phyloP scores from a whole-genome alignment of 768 basidiomycete species.

The Clavulina sp. region DNA sequence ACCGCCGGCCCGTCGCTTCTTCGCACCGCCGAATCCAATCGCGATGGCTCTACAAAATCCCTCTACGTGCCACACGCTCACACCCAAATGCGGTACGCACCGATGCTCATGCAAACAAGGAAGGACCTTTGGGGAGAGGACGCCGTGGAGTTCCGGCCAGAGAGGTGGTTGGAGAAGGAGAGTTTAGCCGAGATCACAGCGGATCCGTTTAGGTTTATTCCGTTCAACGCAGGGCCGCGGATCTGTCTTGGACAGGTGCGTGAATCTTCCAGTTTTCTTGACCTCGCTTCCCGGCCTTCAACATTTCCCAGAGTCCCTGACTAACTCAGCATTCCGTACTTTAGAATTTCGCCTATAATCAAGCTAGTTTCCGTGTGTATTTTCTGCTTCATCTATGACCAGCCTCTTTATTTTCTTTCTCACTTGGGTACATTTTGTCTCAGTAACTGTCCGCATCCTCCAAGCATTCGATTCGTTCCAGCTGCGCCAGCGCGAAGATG shows the following conservation, averaged over 20 bases:
- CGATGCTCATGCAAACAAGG: conserved; percentile 16
- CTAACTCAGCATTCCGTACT: background rate
- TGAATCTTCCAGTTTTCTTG: background rate
- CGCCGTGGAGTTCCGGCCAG: conserved; percentile 18
- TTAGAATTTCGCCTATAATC: conserved; percentile 11
- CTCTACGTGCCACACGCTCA: conserved; percentile 7
- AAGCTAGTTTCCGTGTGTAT: conserved; percentile 6
- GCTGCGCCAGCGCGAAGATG: conserved; percentile 5
- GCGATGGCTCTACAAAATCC: conserved; percentile 9
- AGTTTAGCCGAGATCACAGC: background rate
- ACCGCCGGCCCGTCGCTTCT: background rate
- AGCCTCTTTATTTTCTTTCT: background rate
- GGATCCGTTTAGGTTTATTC: background rate
- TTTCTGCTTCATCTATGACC: no score
- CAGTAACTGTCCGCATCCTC: conserved; percentile 7
- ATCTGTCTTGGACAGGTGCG: conserved; percentile 9
- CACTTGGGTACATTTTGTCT: no score
- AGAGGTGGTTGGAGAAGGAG: conserved; percentile 17
- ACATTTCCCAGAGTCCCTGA: no score
- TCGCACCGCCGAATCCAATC: background rate
- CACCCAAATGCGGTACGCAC: background rate
- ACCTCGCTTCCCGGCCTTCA: background rate
- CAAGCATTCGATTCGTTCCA: conserved; percentile 7
- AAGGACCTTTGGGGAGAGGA: conserved; percentile 19
- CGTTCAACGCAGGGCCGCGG: conserved; percentile 1